These are phyloP conservation scores for Coccomyxa sp. DNA, from an alignment of 139 green algal species.

Conservation along the genomic window DNA sequence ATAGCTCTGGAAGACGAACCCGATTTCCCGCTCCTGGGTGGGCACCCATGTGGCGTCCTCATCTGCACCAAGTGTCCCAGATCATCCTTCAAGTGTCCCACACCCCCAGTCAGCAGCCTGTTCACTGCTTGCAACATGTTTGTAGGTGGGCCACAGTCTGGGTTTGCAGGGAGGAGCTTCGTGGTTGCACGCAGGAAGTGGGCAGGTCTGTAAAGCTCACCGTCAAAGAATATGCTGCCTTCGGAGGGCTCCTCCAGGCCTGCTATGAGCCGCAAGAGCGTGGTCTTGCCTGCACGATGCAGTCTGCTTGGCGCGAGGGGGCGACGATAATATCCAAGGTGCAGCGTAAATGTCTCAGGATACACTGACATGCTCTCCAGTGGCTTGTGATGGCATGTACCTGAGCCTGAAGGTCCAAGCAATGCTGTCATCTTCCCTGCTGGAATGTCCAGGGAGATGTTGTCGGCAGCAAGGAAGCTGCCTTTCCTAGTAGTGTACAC, in stretches of 20 bases:
- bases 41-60: slow-evolving; percentile 38
- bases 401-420: slow-evolving; percentile 70
- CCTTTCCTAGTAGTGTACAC: slow-evolving; percentile 59
- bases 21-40: slow-evolving; percentile 55
- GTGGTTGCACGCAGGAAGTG: neutral
- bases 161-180: neutral
- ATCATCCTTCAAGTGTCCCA: neutral
- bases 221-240: slow-evolving; percentile 77
- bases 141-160: neutral
- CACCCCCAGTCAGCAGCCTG: neutral
- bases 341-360: neutral
- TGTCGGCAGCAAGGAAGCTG: slow-evolving; percentile 62
- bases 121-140: neutral
- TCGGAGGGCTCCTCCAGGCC: slow-evolving; percentile 68
- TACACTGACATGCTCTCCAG: neutral
- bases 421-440: slow-evolving; percentile 67
- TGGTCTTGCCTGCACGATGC: slow-evolving; percentile 65
- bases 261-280: slow-evolving; percentile 77
- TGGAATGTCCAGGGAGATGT: slow-evolving; percentile 57
- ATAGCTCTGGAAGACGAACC: slow-evolving; percentile 87
- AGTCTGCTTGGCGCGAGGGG: neutral
- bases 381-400: slow-evolving; percentile 7
- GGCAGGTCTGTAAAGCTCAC: slow-evolving; percentile 3
- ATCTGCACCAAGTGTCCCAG: slow-evolving; percentile 24
- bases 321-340: neutral